These are phyloP conservation scores for Curvularia sp. DNA, from an alignment of 2,329 filamentous ascomycete species.

Conservation along the genomic window DNA sequence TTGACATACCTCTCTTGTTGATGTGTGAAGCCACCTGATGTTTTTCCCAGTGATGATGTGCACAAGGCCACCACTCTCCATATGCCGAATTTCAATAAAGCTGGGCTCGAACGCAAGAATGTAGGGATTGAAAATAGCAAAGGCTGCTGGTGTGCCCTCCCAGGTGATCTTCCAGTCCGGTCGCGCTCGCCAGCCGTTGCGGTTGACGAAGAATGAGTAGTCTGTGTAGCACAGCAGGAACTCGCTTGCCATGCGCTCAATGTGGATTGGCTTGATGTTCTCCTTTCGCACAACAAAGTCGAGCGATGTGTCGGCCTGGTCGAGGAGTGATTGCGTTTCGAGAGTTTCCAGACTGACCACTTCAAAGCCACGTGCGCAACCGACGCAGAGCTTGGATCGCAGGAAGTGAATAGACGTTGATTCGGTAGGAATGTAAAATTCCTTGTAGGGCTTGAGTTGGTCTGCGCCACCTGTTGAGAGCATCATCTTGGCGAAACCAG, in stretches of 20 bases:
- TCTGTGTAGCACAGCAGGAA: slow-evolving; percentile 98
- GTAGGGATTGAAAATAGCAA: slow-evolving; percentile 95
- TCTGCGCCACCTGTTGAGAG: slow-evolving; percentile 86
- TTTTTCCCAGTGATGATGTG: slow-evolving; percentile 97
- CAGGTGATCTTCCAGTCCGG: slow-evolving; percentile 98
- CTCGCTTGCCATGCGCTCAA: slow-evolving; percentile 94
- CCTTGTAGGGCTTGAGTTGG: slow-evolving; percentile 81
- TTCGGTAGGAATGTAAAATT: slow-evolving; percentile 98
- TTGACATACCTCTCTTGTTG: slow-evolving; percentile 84
- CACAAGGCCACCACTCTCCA: slow-evolving; percentile 88
- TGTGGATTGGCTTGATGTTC: slow-evolving; percentile 92
- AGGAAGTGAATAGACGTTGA: slow-evolving; percentile 98
- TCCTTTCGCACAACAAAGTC: slow-evolving; percentile 96
- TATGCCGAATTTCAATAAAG: slow-evolving; percentile 95
- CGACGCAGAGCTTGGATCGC: slow-evolving; percentile 94
- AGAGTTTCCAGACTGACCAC: slow-evolving; percentile 95
- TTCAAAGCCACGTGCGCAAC: slow-evolving; percentile 93
- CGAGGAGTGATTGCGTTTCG: slow-evolving; percentile 95
- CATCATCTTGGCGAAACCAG: slow-evolving; percentile 96
- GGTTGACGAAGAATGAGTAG: slow-evolving; percentile 98
- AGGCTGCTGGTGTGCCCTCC: slow-evolving; percentile 91
- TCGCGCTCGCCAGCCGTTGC: slow-evolving; percentile 94
- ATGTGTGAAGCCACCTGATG: slow-evolving; percentile 96
- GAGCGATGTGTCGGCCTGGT: slow-evolving; percentile 96
- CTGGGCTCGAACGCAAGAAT: slow-evolving; percentile 97